Conservation (phyloP, 495 filamentous ascomycete genomes). For the Daldinia grandis region DNA sequence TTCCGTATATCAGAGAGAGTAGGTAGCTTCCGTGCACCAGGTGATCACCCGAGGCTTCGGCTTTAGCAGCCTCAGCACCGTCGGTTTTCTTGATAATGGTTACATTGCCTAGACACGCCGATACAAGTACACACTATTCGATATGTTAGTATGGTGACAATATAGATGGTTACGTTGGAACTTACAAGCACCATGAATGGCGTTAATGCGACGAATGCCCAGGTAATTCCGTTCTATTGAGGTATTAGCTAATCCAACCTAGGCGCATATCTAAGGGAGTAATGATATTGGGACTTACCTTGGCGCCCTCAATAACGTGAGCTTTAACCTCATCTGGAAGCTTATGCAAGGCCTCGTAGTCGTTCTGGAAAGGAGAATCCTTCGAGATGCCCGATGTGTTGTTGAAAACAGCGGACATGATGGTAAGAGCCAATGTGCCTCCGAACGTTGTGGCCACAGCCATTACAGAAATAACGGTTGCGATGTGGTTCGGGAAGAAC, state of each 20-base stretch:
- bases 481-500: slow-evolving; percentile 60
- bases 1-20: slow-evolving; percentile 19
- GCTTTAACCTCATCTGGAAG: slow-evolving; percentile 42
- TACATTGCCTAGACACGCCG: slow-evolving; percentile 62
- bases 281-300: slow-evolving; percentile 15
- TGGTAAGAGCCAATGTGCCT: slow-evolving; percentile 63
- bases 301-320: slow-evolving; percentile 43
- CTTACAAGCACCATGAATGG: slow-evolving; percentile 61
- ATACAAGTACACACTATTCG: slow-evolving; percentile 48
- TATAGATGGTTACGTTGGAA: background rate
- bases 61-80: background rate
- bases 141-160: slow-evolving; percentile 11
- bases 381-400: slow-evolving; percentile 53
- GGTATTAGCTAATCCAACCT: slow-evolving; percentile 4
- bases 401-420: slow-evolving; percentile 70
- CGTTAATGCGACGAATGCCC: slow-evolving; percentile 63
- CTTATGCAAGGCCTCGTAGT: slow-evolving; percentile 26
- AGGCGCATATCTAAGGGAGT: too few relatives aligned
- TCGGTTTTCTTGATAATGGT: slow-evolving; percentile 50
- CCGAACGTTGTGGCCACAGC: slow-evolving; percentile 64
- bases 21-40: slow-evolving; percentile 32
- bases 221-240: slow-evolving; percentile 58
- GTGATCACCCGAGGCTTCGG: slow-evolving; percentile 3
- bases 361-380: slow-evolving; percentile 20
- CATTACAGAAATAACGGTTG: slow-evolving; percentile 61